Conservation (phyloP, 2,329 filamentous ascomycete genomes). For the Tolypocladium sp. region DNA sequence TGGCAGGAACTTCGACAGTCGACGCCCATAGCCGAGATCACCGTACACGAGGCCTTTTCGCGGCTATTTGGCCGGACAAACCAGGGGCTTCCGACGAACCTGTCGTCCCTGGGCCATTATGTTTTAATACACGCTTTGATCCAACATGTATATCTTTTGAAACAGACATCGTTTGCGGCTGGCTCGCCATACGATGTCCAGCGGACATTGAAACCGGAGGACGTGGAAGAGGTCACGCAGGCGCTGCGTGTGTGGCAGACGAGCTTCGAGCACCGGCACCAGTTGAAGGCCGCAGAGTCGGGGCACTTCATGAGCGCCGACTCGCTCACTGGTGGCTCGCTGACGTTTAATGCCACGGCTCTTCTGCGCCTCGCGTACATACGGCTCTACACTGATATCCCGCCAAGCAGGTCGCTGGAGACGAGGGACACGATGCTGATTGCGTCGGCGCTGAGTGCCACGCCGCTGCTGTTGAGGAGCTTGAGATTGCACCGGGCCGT, state of each 20-base stretch:
- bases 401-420: constrained; percentile 52
- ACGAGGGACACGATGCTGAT: constrained; percentile 55
- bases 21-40: constrained; percentile 40
- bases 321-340: constrained; percentile 44
- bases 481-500: constrained; percentile 53
- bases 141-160: constrained; percentile 62
- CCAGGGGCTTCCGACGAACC: constrained; percentile 36
- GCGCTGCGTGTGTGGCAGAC: constrained; percentile 49
- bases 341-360: constrained; percentile 59
- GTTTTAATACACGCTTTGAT: constrained; percentile 63
- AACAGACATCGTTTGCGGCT: constrained; percentile 48
- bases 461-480: constrained; percentile 49
- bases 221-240: constrained; percentile 46
- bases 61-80: constrained; percentile 43
- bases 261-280: constrained; percentile 47
- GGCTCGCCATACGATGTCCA: constrained; percentile 40
- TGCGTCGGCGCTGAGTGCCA: constrained; percentile 49
- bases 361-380: constrained; percentile 54
- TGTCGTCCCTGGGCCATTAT: constrained; percentile 58
- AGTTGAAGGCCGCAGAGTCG: constrained; percentile 39
- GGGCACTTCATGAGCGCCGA: constrained; percentile 38
- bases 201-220: constrained; percentile 41
- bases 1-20: constrained; percentile 50
- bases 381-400: constrained; percentile 56
- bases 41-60: constrained; percentile 47